Conservation (phyloP, 129 eudicot genomes). For the Chrysanthemum lavandulifolium region DNA sequence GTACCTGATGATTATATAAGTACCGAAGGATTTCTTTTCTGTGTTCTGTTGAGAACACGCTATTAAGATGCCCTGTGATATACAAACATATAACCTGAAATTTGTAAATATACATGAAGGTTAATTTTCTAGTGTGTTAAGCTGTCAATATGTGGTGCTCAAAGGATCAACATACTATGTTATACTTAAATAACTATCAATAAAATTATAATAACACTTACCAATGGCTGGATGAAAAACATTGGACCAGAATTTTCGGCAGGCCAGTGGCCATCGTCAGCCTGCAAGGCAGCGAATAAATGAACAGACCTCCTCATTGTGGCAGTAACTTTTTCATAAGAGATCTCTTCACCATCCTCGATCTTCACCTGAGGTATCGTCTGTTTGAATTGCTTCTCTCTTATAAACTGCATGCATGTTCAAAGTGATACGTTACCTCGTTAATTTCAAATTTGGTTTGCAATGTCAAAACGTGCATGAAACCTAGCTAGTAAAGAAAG, state of each 20-base stretch:
- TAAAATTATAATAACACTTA: neutral
- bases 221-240: conserved; percentile 67
- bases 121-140: no score
- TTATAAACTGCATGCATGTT: conserved; percentile 41
- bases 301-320: conserved; percentile 49
- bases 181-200: no score
- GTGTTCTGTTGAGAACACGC: conserved; percentile 42
- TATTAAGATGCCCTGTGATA: conserved; percentile 60
- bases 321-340: conserved; percentile 45
- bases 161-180: no score
- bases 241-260: conserved; percentile 66
- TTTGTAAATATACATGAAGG: no score
- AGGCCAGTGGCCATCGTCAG: conserved; percentile 40
- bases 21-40: conserved; percentile 59
- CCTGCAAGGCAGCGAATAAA: conserved; percentile 58
- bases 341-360: conserved; percentile 60
- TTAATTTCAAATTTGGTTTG: no score
- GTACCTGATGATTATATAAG: conserved; percentile 66
- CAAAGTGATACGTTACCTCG: neutral
- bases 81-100: conserved; percentile 65
- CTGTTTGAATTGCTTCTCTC: conserved; percentile 50
- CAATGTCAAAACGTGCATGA: no score
- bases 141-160: no score
- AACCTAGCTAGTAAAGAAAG: no score
- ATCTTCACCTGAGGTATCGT: conserved; percentile 52